Base-by-base conservation (phyloP, 805 yeast species). In the Blastobotrys attinorum region DNA sequence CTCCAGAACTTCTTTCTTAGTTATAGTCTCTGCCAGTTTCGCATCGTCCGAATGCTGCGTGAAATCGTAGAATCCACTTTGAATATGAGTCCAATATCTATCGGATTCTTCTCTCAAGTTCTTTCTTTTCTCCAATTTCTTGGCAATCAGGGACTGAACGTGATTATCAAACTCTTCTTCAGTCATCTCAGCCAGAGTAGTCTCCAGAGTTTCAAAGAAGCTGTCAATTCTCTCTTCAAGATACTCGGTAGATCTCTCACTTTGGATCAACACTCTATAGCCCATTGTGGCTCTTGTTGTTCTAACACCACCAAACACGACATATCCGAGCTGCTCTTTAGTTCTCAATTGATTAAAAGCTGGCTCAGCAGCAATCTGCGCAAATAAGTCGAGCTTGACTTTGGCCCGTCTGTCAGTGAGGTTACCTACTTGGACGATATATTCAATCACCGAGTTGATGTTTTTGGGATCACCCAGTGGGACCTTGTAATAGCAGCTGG, bases 241-340 rank as follows among this genome's bases (percentile, higher is more conserved):
- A 60, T 79, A 89, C 11, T 72, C 75, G 2, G 92, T 71, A 2
- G 85, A 64, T 59, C 82, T 77, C 60, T 87, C 97, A 47, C 92
- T 81, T 65, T 90, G 98, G 40, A 89, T 73, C 51, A 89, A 66
- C 11, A 92, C 63, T 55, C 92, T 72, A 52, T 79, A 73, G 11
- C 90, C 89, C 58, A 76, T 71, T 4, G 82, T 75, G 18, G 92
- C 81, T 57, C 94, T 75, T 2, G 85, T 75, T 47, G 72, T 71
- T 48, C 82, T 69, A 21, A 74, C 66, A 0, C 94, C 84, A 36
- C 92, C 79, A 58, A 86, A 87, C 0, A 90, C 98, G 49, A 90
- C 88, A 57, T 90, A 90, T 2, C 98, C 98, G 25, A 90, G 71
- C 62, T 92, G 97, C 65, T 90, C 97, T 55, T 86, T 82, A 4